Percentiles rank a stretch among this genome's conserved stretches.
Conservation (phyloP, 805 yeast genomes). For the Pichia gijzeniarum region DNA sequence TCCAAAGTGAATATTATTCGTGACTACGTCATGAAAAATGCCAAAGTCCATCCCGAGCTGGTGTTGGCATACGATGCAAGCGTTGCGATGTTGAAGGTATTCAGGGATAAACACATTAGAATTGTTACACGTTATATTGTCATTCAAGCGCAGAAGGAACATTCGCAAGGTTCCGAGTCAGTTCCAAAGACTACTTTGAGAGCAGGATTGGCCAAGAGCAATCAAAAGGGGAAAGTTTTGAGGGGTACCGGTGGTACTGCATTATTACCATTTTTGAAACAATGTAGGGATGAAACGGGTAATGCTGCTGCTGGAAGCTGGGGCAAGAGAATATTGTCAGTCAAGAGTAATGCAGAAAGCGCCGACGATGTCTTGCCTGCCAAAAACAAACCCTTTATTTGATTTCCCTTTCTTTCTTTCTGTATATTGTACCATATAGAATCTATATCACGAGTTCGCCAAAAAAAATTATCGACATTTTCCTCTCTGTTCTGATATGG, state of each 20-base stretch:
- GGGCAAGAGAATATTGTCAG: constrained; percentile 63
- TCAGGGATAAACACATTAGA: constrained; percentile 90
- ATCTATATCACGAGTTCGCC: too few relatives aligned
- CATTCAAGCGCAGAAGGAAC: constrained; percentile 60
- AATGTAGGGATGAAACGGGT: constrained; percentile 94
- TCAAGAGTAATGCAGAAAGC: constrained; percentile 3
- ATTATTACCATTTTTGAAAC: constrained; percentile 83
- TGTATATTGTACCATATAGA: too few relatives aligned
- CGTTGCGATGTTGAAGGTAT: constrained; percentile 78
- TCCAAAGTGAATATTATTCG: constrained; percentile 53
- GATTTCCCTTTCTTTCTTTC: too few relatives aligned
- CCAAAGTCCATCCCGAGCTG: constrained; percentile 45
- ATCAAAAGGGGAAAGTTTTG: constrained; percentile 41
- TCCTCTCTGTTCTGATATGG: too few relatives aligned
- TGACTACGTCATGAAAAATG: constrained; percentile 47
- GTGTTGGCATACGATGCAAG: constrained; percentile 79
- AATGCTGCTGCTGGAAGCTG: constrained; percentile 88
- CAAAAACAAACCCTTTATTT: too few relatives aligned
- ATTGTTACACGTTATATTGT: constrained; percentile 84
- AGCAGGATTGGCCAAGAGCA: constrained; percentile 54
- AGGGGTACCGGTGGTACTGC: constrained; percentile 95
- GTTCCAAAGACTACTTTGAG: constrained; percentile 44
- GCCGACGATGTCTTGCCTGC: neutral
- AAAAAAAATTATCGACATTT: too few relatives aligned
- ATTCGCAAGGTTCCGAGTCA: constrained; percentile 41